Evolutionary conservation across 176 grass and related monocot species (phyloP), one percentile per base, ranked within the genome.

Genomic region (Saccharum spontaneum): DNA sequence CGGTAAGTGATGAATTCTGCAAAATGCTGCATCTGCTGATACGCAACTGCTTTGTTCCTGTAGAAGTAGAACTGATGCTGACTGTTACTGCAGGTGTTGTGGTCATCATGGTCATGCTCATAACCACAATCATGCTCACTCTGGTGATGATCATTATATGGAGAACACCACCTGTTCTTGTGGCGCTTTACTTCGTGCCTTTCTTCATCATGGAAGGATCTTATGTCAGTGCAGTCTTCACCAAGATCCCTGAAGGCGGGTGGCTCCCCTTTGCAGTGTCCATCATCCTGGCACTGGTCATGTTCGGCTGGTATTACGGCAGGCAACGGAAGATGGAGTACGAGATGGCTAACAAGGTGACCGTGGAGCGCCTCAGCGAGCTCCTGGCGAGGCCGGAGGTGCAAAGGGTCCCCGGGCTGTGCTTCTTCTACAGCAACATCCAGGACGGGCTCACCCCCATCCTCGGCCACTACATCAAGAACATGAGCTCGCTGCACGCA

Each of bases 391-490:
- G 70, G 50, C 74, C 86, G 26, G 92, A 97, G 10, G 84, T 97
- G 10, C 92, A 90, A 67, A 79, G 92, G 57, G 89, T 93, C 45
- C 90, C 92, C 0, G 89, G 92, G 7, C 23, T 94, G 24, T 94
- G 95, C 87, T 90, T 98, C 88, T 94, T 98, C 86, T 94, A 94
- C 82, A 98, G 89, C 75, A 94, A 97, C 73, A 89, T 92, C 31
- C 90, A 88, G 46, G 90, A 94, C 12, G 94, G 88, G 68, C 70
- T 92, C 46, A 97, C 94, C 15, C 92, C 88, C 0, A 69, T 97
- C 8, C 88, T 97, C 12, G 62, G 92, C 39, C 94, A 92, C 40
- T 97, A 94, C 70, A 87, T 94, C 85, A 89, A 89, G 73, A 94
- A 97, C 85, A 92, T 89, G 94, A 74, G 79, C 52, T 94, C 92